These are phyloP conservation scores for Penicillium maclennaniae DNA, from an alignment of 495 filamentous ascomycete species.

Conservation along the genomic window DNA sequence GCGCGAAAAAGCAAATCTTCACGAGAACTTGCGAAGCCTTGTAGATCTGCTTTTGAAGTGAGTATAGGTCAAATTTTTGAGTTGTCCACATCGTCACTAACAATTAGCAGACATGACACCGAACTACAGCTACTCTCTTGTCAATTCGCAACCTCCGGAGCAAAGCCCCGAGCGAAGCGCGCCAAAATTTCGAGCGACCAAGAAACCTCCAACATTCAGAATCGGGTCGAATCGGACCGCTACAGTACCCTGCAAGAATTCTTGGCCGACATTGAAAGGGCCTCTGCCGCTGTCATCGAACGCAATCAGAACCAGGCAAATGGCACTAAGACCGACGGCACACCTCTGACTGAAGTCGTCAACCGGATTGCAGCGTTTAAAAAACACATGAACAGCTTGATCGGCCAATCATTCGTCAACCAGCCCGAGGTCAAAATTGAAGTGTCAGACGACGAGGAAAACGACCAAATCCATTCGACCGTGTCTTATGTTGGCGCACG, in stretches of 20 bases:
- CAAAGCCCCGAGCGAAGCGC: slow-evolving; percentile 49
- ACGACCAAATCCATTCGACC: slow-evolving; percentile 25
- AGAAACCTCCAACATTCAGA: slow-evolving; percentile 38
- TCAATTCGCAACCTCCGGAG: slow-evolving; percentile 35
- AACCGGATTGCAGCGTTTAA: slow-evolving; percentile 46
- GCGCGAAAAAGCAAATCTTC: slow-evolving; percentile 36
- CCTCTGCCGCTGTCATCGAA: slow-evolving; percentile 43
- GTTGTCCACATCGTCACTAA: slow-evolving; percentile 9
- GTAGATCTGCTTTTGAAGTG: slow-evolving; percentile 40
- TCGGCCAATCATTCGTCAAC: slow-evolving; percentile 39
- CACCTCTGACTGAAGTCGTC: slow-evolving; percentile 36
- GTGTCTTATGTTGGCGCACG: slow-evolving; percentile 26
- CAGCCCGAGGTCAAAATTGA: slow-evolving; percentile 40
- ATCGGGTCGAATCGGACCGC: slow-evolving; percentile 35
- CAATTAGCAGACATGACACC: slow-evolving; percentile 35
- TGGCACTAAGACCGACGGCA: slow-evolving; percentile 29
- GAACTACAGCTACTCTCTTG: slow-evolving; percentile 43
- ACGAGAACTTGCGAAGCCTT: slow-evolving; percentile 40
- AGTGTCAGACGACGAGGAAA: slow-evolving; percentile 35
- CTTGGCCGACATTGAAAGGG: slow-evolving; percentile 47
- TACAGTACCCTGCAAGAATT: slow-evolving; percentile 49
- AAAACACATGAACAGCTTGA: slow-evolving; percentile 46
- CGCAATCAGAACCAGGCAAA: slow-evolving; percentile 37
- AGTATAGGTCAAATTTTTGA: background rate
- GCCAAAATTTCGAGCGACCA: slow-evolving; percentile 42